Base-by-base conservation (phyloP, 768 basidiomycete genomes). In the Exsudoporus frostii region DNA sequence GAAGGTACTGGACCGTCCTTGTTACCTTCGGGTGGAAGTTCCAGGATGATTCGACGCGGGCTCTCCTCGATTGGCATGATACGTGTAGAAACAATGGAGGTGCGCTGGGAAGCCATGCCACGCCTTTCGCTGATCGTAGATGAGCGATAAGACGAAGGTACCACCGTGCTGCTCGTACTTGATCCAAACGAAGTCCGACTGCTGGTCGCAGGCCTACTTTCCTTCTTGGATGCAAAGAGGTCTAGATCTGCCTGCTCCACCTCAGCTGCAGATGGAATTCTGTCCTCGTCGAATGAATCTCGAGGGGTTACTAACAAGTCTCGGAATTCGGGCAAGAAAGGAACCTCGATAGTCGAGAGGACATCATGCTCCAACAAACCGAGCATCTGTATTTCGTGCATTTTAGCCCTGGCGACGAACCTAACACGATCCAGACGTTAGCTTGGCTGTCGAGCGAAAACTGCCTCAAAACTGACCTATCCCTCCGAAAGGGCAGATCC, bases 371-470 rank as follows among this genome's bases (percentile, higher is more conserved):
- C 93, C 40, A 96, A 76, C 9, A 96, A 74, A 7, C 95, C 95
- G 1, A 97, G 80, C 90, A 92, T 95, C 64, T 97, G 90, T 36
- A 97, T 92, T 65, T 95, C 91, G 62, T 93, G 91, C 92, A 97
- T 96, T 73, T 92, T 91, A n/a, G 90, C 93, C 29, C 96, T 84
- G 6, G 92, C 88, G 24, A 98, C 77, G 66, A 98, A 98, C 55
- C 96, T 94, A 59, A 17, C 36, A 52, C 29, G 45, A 59, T 43
- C 7, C n/a, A 24, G 22, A 27, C 33, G 29, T 60, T 13, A 53
- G 43, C 11, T 30, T 20, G 34, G 17, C 11, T 29, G 19, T 24
- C 13, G 7, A n/a, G 43, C n/a, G 20, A 48, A 17, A 29, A 37
- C 19, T 27, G 25, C 33, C 10, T 36, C 7, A 25, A 58, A 39